Base-by-base conservation (phyloP, 192 early-diverging fungal genomes). In the Obelidium mucronatum region DNA sequence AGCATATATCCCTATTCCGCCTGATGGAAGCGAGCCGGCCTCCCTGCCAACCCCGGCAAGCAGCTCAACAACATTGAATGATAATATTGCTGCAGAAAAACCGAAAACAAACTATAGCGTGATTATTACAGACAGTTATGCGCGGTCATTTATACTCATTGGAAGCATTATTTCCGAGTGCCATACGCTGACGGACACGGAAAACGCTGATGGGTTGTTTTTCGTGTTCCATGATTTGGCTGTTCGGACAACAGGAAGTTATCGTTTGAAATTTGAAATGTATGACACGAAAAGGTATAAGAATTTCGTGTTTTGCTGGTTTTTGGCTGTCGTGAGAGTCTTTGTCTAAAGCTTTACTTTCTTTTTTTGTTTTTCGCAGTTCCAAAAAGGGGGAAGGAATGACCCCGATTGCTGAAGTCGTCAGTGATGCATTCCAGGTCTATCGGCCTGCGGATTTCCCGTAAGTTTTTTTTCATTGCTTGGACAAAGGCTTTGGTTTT, bases 211-310 rank as follows among this genome's bases (percentile, higher is more conserved):
- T 22, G 83, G 79, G 6, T 30, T 75, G 22, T 87, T 81, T 75
- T 87, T 84, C 66, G 79, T 87, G n/a, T 87, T 87, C 56, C 75
- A 66, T 54, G 86, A 87, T 40, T 55, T 87, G 8, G 75, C 73
- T 13, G 76, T 87, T 33, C 79, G 86, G 22, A 81, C 76, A 26
- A 82, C 79, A 24, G 83, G 83, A 0, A 19, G 40, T 34, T 87
- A 80, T 61, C 61, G 83, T 8, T 54, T 87, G 6, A 65, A 75
- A 51, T 83, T 84, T 59, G 59, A 77, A 42, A 40, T 85, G 17
- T 74, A 42, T 63, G 33, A 51, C 8, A 74, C 31, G 66, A 30
- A 35, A 35, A 37, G 11, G 63, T 65, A n/a, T n/a, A n/a, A n/a
- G n/a, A n/a, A 61, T 1, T 2, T 2, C 1, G 8, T 65, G 8